phyloP scores from a whole-genome alignment of 305 asterid genomes.

The Rubia peregrina region DNA sequence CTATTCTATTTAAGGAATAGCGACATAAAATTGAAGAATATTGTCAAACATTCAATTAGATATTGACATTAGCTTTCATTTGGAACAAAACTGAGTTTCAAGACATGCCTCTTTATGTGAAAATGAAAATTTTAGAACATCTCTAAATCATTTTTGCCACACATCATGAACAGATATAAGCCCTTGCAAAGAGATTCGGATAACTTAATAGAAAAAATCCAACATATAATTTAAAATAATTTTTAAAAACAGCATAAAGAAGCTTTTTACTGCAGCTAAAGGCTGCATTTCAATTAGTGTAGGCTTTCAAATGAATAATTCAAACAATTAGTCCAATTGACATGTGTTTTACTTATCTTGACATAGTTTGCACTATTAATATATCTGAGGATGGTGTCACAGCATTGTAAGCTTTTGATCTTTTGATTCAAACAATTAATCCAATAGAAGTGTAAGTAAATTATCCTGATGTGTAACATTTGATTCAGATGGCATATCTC shows the following conservation, averaged over 20 bases:
- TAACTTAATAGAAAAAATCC: not conserved
- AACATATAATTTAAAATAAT: too few relatives aligned
- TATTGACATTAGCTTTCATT: not conserved
- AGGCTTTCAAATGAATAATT: not conserved
- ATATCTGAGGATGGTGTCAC: too few relatives aligned
- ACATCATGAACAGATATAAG: not conserved
- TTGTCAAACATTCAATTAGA: not conserved
- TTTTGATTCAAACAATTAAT: too few relatives aligned
- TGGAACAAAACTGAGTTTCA: not conserved
- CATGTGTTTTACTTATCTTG: not conserved
- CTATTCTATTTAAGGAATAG: not conserved
- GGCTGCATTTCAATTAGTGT: not conserved
- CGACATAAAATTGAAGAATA: not conserved
- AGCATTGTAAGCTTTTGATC: not conserved
- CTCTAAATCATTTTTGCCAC: not conserved
- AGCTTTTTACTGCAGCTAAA: too few relatives aligned
- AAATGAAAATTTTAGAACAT: not conserved
- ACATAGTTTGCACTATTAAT: too few relatives aligned
- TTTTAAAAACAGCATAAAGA: too few relatives aligned
- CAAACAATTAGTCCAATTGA: too few relatives aligned
- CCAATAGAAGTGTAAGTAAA: not conserved
- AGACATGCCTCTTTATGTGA: not conserved
- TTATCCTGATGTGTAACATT: too few relatives aligned
- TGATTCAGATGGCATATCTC: too few relatives aligned
- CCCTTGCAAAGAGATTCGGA: too few relatives aligned